Evolutionary conservation across 1,139 yeast species (phyloP).

Genomic region (Candida sp.): DNA sequence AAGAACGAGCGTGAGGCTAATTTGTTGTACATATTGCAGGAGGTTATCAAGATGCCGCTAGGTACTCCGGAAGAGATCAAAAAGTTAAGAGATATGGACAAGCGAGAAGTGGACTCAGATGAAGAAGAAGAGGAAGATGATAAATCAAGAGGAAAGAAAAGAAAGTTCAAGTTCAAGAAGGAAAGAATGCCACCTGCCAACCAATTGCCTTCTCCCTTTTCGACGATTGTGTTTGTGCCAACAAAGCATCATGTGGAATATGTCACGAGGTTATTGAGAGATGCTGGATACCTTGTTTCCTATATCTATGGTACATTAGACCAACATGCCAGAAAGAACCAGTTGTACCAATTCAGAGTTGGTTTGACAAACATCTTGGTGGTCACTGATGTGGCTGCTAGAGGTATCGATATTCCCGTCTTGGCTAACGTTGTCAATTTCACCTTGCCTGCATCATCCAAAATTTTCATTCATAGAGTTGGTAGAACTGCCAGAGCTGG

Average conservation of each 20-base stretch:
- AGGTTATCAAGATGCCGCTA: conserved; percentile 82
- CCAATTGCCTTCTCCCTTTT: conserved; percentile 79
- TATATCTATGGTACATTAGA: conserved; percentile 95
- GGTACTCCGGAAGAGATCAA: conserved; percentile 71
- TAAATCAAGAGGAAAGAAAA: conserved; percentile 30
- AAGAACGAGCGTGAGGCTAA: conserved; percentile 92
- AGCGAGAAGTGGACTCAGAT: conserved; percentile 48
- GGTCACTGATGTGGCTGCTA: conserved; percentile 98
- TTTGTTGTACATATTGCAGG: conserved; percentile 73
- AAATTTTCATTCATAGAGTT: conserved; percentile 94
- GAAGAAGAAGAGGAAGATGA: conserved; percentile 48
- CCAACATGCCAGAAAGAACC: conserved; percentile 93
- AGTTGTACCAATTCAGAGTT: conserved; percentile 79
- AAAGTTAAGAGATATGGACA: conserved; percentile 52
- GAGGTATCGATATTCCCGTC: conserved; percentile 99
- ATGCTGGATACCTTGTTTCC: conserved; percentile 85
- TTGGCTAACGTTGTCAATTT: conserved; percentile 93
- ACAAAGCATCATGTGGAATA: conserved; percentile 99
- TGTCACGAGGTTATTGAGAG: conserved; percentile 66
- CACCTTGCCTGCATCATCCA: conserved; percentile 90
- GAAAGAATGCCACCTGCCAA: conserved; percentile 77
- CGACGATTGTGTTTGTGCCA: conserved; percentile 95
- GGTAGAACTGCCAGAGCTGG: conserved; percentile 99
- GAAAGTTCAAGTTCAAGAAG: conserved; percentile 47
- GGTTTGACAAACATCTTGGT: conserved; percentile 86